A percentile compares a stretch with the other conserved stretches of the same genome.
Evolutionary conservation across 202 grass and related monocot genomes (phyloP).

Genomic region (Panicum virgatum): DNA sequence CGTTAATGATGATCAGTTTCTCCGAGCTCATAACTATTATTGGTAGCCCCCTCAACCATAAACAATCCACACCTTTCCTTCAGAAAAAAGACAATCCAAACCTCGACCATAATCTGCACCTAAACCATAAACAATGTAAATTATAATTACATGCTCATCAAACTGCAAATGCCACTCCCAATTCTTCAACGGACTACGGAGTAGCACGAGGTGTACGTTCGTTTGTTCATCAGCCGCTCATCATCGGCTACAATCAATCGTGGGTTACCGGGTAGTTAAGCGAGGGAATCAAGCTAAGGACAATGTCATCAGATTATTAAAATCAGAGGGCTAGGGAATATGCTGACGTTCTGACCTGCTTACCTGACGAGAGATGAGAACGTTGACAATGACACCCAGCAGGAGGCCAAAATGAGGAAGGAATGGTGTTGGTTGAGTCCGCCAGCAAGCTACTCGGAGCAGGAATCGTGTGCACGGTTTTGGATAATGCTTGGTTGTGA

Average conservation of each 20-base stretch:
- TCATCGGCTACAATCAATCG: neutral
- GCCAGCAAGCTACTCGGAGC: neutral
- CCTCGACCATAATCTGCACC: no score
- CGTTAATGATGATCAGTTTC: no score
- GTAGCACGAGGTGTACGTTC: neutral
- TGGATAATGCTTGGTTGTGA: neutral
- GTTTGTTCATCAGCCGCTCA: neutral
- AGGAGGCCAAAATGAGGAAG: neutral
- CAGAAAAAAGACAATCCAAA: no score
- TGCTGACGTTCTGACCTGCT: no score
- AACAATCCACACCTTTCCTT: no score
- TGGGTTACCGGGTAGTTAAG: neutral
- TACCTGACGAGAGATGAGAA: neutral
- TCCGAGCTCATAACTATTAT: no score
- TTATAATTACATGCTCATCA: no score
- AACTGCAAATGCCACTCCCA: no score
- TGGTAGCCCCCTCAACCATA: no score
- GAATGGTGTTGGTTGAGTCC: neutral
- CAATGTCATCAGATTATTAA: neutral
- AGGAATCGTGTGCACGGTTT: neutral
- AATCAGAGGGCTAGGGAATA: no score
- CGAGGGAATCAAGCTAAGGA: conserved; percentile 10
- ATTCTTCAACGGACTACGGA: no score
- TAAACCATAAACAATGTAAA: no score
- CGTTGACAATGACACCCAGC: neutral